A percentile compares a stretch with the other conserved stretches of the same genome.
Evolutionary conservation across 305 asterid species (phyloP).

Genomic region (Stenogyne calaminthoides): DNA sequence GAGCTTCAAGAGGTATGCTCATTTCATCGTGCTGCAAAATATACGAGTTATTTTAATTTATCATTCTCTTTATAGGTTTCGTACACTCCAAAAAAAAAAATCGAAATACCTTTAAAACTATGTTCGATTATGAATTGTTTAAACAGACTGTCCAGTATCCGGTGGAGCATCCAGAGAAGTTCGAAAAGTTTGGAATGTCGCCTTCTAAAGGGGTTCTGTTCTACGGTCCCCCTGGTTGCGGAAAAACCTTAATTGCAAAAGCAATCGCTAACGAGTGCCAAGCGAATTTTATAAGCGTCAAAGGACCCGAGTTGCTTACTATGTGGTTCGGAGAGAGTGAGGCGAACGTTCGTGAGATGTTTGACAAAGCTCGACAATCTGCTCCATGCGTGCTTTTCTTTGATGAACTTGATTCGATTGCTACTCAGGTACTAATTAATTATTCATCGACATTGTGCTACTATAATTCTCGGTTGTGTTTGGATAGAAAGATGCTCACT

Average conservation of each 20-base stretch:
- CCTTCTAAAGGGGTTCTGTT: conserved; percentile 57
- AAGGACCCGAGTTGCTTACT: conserved; percentile 49
- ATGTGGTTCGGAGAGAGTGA: conserved; percentile 62
- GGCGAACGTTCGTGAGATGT: conserved; percentile 52
- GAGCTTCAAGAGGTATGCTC: conserved; percentile 60
- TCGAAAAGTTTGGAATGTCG: conserved; percentile 51
- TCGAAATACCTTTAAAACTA: neutral
- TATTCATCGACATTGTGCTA: neutral
- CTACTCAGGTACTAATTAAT: conserved; percentile 39
- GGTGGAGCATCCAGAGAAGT: conserved; percentile 53
- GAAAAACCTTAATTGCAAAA: conserved; percentile 51
- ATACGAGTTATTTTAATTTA: neutral
- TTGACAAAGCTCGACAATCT: conserved; percentile 55
- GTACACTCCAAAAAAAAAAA: neutral
- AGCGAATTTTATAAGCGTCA: conserved; percentile 49
- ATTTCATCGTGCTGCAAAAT: neutral
- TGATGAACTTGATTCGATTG: conserved; percentile 53
- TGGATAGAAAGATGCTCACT: neutral
- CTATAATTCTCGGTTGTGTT: neutral
- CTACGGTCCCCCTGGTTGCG: conserved; percentile 56
- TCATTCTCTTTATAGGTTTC: neutral
- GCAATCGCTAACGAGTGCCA: conserved; percentile 52
- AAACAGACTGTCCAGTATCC: conserved; percentile 52
- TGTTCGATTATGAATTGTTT: neutral
- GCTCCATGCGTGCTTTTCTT: conserved; percentile 58